Evolutionary conservation across 169 alveolate species (phyloP).

Genomic region (Cryptosporidium sp.): DNA sequence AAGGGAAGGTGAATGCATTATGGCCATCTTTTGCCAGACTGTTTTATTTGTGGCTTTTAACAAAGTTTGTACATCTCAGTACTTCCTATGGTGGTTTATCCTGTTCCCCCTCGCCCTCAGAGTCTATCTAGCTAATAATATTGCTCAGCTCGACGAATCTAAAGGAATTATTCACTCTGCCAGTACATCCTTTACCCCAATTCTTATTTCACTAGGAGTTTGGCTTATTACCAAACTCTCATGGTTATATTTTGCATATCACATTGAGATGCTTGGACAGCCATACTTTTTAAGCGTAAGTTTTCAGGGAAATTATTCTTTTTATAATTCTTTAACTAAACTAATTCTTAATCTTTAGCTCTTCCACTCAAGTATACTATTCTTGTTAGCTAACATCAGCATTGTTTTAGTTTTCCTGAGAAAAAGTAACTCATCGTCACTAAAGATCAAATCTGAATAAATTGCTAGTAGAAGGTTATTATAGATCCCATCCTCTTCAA

Average conservation of each 20-base stretch:
- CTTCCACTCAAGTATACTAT: constrained; percentile 78
- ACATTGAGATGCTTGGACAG: constrained; percentile 78
- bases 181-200: constrained; percentile 45
- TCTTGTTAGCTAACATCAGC: constrained; percentile 78
- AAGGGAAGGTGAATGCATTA: constrained; percentile 79
- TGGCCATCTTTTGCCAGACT: constrained; percentile 88
- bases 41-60: constrained; percentile 93
- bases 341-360: constrained; percentile 66
- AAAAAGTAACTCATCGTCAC: neutral
- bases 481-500: neutral
- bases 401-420: constrained; percentile 63
- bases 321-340: neutral
- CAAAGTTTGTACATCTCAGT: constrained; percentile 95
- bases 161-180: constrained; percentile 51
- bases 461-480: neutral
- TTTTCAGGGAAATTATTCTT: neutral
- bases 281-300: constrained; percentile 77
- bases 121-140: constrained; percentile 75
- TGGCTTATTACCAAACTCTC: constrained; percentile 80
- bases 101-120: constrained; percentile 85
- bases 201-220: constrained; percentile 54
- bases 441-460: constrained; percentile 30
- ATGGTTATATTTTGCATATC: constrained; percentile 80
- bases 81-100: constrained; percentile 91
- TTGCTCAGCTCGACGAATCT: constrained; percentile 62